phyloP scores from a whole-genome alignment of 192 early-diverging fungal species.

The Jimgerdemannia lactiflua region DNA sequence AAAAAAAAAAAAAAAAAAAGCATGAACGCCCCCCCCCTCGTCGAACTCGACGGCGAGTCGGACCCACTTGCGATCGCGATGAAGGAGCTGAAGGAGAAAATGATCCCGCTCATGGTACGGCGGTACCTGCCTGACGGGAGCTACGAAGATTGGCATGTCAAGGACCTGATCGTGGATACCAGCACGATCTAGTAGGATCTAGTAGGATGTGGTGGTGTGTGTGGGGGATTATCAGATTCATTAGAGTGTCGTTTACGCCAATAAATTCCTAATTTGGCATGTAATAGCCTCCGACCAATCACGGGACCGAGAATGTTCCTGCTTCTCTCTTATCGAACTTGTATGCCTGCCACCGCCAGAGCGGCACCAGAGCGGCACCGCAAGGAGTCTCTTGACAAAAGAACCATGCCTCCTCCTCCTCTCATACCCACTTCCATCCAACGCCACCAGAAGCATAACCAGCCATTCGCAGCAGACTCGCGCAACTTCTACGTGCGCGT shows the following conservation, averaged over 20 bases:
- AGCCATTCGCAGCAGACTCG: neutral
- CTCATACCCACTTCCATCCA: neutral
- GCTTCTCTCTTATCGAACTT: too few relatives aligned
- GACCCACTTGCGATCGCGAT: constrained; percentile 94
- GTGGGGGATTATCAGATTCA: too few relatives aligned
- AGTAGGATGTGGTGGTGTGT: too few relatives aligned
- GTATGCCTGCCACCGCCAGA: too few relatives aligned
- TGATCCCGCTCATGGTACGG: constrained; percentile 90
- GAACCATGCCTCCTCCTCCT: neutral
- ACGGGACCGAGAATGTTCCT: too few relatives aligned
- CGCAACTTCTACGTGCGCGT: neutral
- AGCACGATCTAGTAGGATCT: too few relatives aligned
- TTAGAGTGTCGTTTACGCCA: too few relatives aligned
- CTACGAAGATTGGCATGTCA: constrained; percentile 94
- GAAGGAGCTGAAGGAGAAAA: constrained; percentile 90
- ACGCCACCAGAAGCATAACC: neutral
- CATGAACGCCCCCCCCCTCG: constrained; percentile 99
- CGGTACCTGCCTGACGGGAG: constrained; percentile 91
- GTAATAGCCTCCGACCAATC: too few relatives aligned
- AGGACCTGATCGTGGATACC: constrained; percentile 76
- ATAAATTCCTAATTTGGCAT: too few relatives aligned
- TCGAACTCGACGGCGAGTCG: constrained; percentile 89
- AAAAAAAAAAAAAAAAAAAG: too few relatives aligned
- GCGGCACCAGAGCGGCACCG: too few relatives aligned
- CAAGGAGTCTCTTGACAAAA: too few relatives aligned